A percentile compares a stretch with the other conserved stretches of the same genome.
Conservation (phyloP, 768 basidiomycete species). For the Termitomyces titanicus region DNA sequence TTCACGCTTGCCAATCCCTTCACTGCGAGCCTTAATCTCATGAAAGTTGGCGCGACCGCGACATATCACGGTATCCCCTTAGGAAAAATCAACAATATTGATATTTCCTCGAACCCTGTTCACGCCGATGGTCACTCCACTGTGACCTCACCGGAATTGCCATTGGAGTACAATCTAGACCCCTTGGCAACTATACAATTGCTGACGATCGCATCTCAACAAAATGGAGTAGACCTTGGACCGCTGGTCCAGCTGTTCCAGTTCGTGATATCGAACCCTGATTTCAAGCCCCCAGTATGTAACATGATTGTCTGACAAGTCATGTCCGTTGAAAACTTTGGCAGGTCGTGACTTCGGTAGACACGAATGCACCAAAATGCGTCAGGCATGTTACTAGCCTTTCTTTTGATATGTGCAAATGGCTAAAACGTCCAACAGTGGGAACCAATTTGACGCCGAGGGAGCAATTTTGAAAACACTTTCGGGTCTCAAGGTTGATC, state of each 20-base stretch:
- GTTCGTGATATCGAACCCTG: constrained; percentile 46
- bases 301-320: background rate
- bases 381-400: constrained; percentile 39
- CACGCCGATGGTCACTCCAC: constrained; percentile 55
- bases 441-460: constrained; percentile 58
- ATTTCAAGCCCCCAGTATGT: constrained; percentile 48
- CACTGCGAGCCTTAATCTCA: constrained; percentile 65
- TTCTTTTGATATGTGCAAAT: background rate
- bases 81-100: constrained; percentile 54
- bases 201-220: constrained; percentile 44
- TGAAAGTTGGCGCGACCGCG: constrained; percentile 50
- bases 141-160: constrained; percentile 52
- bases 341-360: constrained; percentile 54
- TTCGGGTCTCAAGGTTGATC: constrained; percentile 53
- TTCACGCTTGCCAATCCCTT: constrained; percentile 67
- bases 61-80: constrained; percentile 52
- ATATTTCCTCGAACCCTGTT: constrained; percentile 54
- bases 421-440: constrained; percentile 33
- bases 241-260: constrained; percentile 54
- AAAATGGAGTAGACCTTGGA: constrained; percentile 58
- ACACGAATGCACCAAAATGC: constrained; percentile 50
- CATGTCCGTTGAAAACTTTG: background rate
- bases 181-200: constrained; percentile 59
- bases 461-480: constrained; percentile 63
- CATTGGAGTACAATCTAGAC: constrained; percentile 62